Percentiles rank a stretch among this genome's conserved stretches.
Evolutionary conservation across 768 basidiomycete genomes (phyloP).

Genomic region (Pluteus cervinus): DNA sequence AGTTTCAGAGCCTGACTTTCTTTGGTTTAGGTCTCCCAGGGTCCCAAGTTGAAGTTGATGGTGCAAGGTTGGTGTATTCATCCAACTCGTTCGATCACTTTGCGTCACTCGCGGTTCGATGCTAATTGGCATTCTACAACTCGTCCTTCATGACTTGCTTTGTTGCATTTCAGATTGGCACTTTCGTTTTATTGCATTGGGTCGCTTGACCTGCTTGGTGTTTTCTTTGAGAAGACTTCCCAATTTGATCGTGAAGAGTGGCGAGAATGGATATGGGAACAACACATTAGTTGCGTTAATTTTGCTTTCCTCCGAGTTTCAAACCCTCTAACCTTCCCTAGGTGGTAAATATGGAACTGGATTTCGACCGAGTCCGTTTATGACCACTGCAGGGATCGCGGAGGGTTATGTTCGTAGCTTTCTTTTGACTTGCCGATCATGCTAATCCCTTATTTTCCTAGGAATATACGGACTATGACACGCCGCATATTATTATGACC

Average conservation of each 20-base stretch:
- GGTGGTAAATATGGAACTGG: constrained; percentile 57
- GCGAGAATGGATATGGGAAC: constrained; percentile 85
- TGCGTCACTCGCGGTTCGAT: not conserved
- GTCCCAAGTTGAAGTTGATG: constrained; percentile 63
- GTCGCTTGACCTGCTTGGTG: constrained; percentile 69
- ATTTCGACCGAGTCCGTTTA: constrained; percentile 72
- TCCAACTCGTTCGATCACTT: not conserved
- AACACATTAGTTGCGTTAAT: constrained; percentile 50
- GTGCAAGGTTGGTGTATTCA: constrained; percentile 48
- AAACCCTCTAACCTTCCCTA: constrained; percentile 16
- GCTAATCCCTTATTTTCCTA: constrained; percentile 6
- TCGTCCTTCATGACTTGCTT: constrained; percentile 9
- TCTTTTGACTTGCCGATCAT: not conserved
- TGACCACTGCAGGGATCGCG: constrained; percentile 31
- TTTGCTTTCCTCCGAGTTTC: constrained; percentile 1
- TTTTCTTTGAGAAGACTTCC: constrained; percentile 38
- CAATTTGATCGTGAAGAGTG: constrained; percentile 54
- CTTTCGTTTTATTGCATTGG: constrained; percentile 88
- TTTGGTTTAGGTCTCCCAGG: constrained; percentile 52
- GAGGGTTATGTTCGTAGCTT: constrained; percentile 7
- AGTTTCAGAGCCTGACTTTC: no score
- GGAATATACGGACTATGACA: constrained; percentile 47
- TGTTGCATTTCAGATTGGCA: constrained; percentile 52
- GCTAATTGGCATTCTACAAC: constrained; percentile 10
- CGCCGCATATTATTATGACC: constrained; percentile 87